Conservation (phyloP, 139 green algal species). For the Picochlorum sp. region DNA sequence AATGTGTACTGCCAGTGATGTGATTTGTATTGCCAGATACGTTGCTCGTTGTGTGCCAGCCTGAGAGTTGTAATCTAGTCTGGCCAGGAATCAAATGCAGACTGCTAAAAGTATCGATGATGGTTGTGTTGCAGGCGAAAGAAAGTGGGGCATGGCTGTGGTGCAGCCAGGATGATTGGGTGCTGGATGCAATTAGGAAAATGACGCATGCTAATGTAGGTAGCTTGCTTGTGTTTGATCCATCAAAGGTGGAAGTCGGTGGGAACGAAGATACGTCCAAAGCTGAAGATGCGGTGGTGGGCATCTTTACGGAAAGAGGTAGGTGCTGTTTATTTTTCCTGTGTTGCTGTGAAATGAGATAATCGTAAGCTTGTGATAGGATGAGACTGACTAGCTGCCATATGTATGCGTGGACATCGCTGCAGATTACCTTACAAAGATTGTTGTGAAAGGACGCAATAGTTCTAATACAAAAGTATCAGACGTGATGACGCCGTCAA, state of each 20-base stretch:
- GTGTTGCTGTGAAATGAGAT: background rate
- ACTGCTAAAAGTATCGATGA: background rate
- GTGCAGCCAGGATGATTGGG: constrained; percentile 35
- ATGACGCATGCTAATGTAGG: constrained; percentile 52
- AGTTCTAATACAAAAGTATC: constrained; percentile 21
- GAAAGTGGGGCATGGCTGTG: constrained; percentile 42
- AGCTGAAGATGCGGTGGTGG: constrained; percentile 32
- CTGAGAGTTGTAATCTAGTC: background rate
- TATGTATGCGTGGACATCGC: too few species aligned
- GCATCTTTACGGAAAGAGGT: constrained; percentile 50
- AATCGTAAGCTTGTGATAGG: background rate
- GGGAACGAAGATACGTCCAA: background rate
- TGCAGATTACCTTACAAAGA: constrained; percentile 54
- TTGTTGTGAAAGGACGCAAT: constrained; percentile 35
- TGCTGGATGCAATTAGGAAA: constrained; percentile 45
- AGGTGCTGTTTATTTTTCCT: background rate
- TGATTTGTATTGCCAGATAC: background rate
- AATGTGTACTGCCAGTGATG: background rate
- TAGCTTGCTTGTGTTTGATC: constrained; percentile 43
- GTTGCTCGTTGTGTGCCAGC: background rate
- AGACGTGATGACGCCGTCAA: constrained; percentile 38
- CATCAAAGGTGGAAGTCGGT: constrained; percentile 17
- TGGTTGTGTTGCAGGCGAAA: constrained; percentile 6
- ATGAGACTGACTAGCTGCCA: background rate
- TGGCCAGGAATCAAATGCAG: background rate